A percentile compares a stretch with the other conserved stretches of the same genome.
Conservation (phyloP, 2,329 filamentous ascomycete genomes). For the Alternaria hordeiaustralica region DNA sequence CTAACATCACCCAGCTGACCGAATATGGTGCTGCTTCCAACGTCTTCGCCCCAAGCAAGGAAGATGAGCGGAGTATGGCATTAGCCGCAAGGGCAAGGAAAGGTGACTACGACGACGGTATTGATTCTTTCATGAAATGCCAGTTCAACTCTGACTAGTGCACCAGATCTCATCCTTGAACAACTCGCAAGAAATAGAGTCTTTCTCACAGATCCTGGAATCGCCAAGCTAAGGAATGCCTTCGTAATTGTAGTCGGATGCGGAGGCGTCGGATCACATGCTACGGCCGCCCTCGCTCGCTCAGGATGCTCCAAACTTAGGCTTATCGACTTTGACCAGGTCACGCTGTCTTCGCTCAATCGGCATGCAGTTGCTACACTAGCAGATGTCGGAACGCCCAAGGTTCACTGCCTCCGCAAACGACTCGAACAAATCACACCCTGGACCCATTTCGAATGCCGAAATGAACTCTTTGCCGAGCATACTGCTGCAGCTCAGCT, state of each 20-base stretch:
- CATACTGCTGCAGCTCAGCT: slow-evolving; percentile 71
- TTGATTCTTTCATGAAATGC: neutral
- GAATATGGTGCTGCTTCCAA: slow-evolving; percentile 63
- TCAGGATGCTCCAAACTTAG: slow-evolving; percentile 89
- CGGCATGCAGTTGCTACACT: slow-evolving; percentile 94
- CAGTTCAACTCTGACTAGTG: slow-evolving; percentile 2
- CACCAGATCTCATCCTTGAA: slow-evolving; percentile 84
- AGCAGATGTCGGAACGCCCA: slow-evolving; percentile 89
- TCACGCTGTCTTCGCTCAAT: slow-evolving; percentile 91
- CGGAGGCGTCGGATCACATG: slow-evolving; percentile 94
- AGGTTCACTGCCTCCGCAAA: slow-evolving; percentile 83
- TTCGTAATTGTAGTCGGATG: slow-evolving; percentile 92
- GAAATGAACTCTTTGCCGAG: slow-evolving; percentile 81
- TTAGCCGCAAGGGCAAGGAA: slow-evolving; percentile 66
- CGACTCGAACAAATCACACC: slow-evolving; percentile 85
- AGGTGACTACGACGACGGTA: slow-evolving; percentile 70
- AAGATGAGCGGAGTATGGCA: slow-evolving; percentile 65
- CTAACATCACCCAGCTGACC: slow-evolving; percentile 59
- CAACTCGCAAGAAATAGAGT: slow-evolving; percentile 92
- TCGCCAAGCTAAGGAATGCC: slow-evolving; percentile 77
- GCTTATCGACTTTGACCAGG: slow-evolving; percentile 96
- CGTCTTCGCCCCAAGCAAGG: slow-evolving; percentile 51
- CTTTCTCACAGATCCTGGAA: slow-evolving; percentile 83
- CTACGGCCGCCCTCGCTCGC: slow-evolving; percentile 80
- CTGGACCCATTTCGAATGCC: slow-evolving; percentile 88